Evolutionary conservation across 2,329 filamentous ascomycete genomes (phyloP).

Genomic region (Neoascochyta sp.): DNA sequence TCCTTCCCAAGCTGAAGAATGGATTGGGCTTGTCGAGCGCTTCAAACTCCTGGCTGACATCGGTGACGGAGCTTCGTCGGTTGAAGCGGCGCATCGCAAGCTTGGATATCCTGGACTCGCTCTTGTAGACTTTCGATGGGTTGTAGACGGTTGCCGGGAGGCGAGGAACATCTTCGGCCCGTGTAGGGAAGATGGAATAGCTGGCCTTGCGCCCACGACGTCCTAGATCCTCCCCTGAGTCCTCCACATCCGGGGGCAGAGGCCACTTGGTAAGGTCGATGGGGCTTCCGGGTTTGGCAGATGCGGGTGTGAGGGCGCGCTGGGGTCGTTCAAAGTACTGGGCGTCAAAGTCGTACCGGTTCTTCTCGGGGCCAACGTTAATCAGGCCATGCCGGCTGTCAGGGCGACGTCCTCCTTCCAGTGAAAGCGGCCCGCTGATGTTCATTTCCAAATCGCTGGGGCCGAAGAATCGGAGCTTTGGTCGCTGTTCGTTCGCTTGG

Average conservation of each 20-base stretch:
- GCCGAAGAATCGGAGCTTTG: slow-evolving; percentile 48
- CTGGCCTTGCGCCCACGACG: slow-evolving; percentile 29
- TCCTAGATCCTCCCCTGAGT: slow-evolving; percentile 15
- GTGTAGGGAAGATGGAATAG: slow-evolving; percentile 41
- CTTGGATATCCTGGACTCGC: slow-evolving; percentile 22
- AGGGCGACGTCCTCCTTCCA: slow-evolving; percentile 32
- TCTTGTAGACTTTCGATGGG: slow-evolving; percentile 17
- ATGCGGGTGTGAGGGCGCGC: slow-evolving; percentile 29
- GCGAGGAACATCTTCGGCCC: slow-evolving; percentile 38
- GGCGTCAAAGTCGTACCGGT: slow-evolving; percentile 32
- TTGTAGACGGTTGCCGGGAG: slow-evolving; percentile 40
- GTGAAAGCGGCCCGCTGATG: slow-evolving; percentile 37
- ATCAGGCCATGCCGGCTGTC: slow-evolving; percentile 37
- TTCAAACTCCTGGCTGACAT: slow-evolving; percentile 36
- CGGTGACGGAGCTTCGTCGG: slow-evolving; percentile 35
- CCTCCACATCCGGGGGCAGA: slow-evolving; percentile 28
- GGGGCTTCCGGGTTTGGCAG: slow-evolving; percentile 20
- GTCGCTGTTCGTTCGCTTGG: slow-evolving; percentile 44
- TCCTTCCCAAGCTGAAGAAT: slow-evolving; percentile 32
- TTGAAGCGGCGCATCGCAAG: slow-evolving; percentile 32
- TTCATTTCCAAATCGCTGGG: slow-evolving; percentile 43
- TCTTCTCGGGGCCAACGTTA: slow-evolving; percentile 38
- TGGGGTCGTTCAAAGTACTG: slow-evolving; percentile 34
- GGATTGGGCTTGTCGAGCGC: slow-evolving; percentile 38
- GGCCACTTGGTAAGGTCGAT: slow-evolving; percentile 38